A percentile compares a stretch with the other conserved stretches of the same genome.
Conservation (phyloP, 345 rosid species). For the Heritiera littoralis region DNA sequence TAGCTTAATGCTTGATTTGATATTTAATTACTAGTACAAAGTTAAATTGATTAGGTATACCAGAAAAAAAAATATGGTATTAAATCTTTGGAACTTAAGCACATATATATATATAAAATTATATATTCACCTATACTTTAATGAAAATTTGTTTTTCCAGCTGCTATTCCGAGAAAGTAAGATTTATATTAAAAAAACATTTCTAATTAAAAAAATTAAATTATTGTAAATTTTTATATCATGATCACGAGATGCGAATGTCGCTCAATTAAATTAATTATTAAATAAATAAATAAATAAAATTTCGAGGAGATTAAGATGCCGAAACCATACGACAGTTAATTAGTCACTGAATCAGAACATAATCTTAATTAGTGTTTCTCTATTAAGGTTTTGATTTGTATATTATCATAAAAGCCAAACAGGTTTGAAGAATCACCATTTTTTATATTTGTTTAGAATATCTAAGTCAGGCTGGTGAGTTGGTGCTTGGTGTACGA, state of each 20-base stretch:
- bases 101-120: no score
- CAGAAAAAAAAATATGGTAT: not conserved
- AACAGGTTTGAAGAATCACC: slow-evolving; percentile 17
- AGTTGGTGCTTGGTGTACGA: slow-evolving; percentile 14
- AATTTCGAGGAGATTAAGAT: slow-evolving; percentile 53
- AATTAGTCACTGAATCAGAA: slow-evolving; percentile 23
- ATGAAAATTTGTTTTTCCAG: not conserved
- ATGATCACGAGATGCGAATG: no score
- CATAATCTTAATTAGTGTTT: slow-evolving; percentile 30
- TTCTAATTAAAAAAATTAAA: not conserved
- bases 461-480: slow-evolving; percentile 20
- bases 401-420: slow-evolving; percentile 19
- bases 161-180: not conserved
- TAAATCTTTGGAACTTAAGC: no score
- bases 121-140: no score
- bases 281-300: slow-evolving; percentile 3
- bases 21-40: no score
- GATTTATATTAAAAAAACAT: no score
- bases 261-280: no score
- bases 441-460: not conserved
- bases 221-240: not conserved
- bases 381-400: slow-evolving; percentile 21
- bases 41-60: no score
- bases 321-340: slow-evolving; percentile 26
- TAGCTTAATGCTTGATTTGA: no score